Conservation (phyloP, 441 rosid genomes). For the Croton laevigatus region DNA sequence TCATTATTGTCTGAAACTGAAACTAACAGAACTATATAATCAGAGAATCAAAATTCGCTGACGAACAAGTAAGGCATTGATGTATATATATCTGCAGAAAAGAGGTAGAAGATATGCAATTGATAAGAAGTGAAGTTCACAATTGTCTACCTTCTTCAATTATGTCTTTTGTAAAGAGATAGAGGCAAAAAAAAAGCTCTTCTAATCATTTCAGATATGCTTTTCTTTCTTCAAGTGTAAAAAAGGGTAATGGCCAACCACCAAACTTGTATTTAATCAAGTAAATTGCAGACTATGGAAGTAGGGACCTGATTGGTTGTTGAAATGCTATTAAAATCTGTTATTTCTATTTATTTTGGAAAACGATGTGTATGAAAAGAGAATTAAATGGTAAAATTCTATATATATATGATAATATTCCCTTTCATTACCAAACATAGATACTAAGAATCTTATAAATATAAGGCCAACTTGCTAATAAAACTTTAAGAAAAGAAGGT, state of each 20-base stretch:
- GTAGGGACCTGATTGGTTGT: constrained; percentile 22
- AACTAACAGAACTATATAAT: neutral
- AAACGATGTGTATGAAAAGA: neutral
- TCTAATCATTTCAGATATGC: constrained; percentile 16
- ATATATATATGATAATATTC: neutral
- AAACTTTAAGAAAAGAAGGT: constrained; percentile 1
- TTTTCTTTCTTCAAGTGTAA: neutral
- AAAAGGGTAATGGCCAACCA: constrained; percentile 25
- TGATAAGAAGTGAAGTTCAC: constrained; percentile 15
- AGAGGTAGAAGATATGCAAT: neutral
- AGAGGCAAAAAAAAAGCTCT: constrained; percentile 8
- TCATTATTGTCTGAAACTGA: constrained; percentile 30
- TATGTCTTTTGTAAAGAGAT: constrained; percentile 10
- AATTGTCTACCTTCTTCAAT: constrained; percentile 15
- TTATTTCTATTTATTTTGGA: neutral
- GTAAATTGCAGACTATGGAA: constrained; percentile 7
- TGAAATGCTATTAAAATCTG: constrained; percentile 15
- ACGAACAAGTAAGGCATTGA: constrained; percentile 6
- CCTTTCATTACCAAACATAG: constrained; percentile 9
- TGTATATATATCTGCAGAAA: neutral
- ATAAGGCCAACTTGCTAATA: too few relatives aligned
- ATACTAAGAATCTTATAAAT: constrained; percentile 9
- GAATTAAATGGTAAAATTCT: neutral
- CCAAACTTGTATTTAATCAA: constrained; percentile 19
- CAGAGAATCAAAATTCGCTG: constrained; percentile 1